These are phyloP conservation scores for Glonium stellatum DNA, from an alignment of 495 filamentous ascomycete genomes.

Conservation along the genomic window DNA sequence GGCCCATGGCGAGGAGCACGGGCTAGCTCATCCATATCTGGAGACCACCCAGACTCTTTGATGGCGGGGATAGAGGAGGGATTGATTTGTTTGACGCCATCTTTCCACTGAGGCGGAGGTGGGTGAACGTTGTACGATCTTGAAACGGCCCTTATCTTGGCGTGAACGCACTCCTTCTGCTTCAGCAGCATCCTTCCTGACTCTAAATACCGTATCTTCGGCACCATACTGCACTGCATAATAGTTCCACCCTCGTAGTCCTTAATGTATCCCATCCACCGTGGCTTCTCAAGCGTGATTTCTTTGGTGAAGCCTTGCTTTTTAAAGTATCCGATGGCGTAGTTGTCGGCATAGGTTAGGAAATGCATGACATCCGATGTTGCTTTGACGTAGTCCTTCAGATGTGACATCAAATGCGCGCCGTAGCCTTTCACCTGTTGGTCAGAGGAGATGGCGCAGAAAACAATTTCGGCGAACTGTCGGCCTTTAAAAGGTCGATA, in stretches of 20 bases:
- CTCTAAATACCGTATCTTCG: conserved; percentile 89
- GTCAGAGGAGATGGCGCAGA: conserved; percentile 95
- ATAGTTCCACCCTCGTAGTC: conserved; percentile 99
- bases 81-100: conserved; percentile 62
- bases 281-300: conserved; percentile 79
- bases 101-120: conserved; percentile 80
- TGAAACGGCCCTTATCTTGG: conserved; percentile 87
- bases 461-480: conserved; percentile 95
- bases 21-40: conserved; percentile 94
- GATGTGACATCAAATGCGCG: conserved; percentile 93
- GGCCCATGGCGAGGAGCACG: conserved; percentile 96
- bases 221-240: conserved; percentile 98
- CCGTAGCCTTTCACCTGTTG: conserved; percentile 99
- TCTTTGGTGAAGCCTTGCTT: conserved; percentile 99
- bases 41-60: conserved; percentile 85
- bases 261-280: conserved; percentile 99
- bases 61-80: conserved; percentile 77
- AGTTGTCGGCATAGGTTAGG: conserved; percentile 97
- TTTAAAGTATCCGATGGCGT: conserved; percentile 98
- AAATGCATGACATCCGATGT: conserved; percentile 97
- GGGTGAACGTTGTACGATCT: conserved; percentile 82
- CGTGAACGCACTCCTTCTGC: conserved; percentile 88
- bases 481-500: conserved; percentile 92
- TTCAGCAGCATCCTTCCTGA: conserved; percentile 91
- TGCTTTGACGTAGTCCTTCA: conserved; percentile 98